Evolutionary conservation across 2,329 filamentous ascomycete species (phyloP), one percentile per base, ranked within the genome.

Genomic region (Berkeleyomyces basicola): DNA sequence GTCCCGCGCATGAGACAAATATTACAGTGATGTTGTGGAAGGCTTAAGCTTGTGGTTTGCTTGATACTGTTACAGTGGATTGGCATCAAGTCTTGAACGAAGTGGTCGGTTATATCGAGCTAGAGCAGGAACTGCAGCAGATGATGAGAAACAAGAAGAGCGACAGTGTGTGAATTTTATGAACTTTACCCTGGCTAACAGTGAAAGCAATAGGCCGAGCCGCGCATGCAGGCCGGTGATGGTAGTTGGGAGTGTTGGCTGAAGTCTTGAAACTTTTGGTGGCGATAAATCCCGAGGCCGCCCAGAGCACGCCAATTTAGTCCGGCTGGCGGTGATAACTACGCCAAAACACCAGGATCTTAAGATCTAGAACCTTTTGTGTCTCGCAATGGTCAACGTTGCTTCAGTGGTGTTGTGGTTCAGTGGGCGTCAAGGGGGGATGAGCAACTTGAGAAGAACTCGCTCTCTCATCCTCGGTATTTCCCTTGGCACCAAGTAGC

Each of bases 211-310:
- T 23, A 23, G 23, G 23, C 23, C 2, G 23, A 23, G 23, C 23
- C 36, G 33, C 37, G 14, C 37, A 31, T 55, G 33, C 36, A 55
- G 33, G 36, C 49, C 23, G 23, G 23, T 23, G 23, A 23, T 55
- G 14, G 49, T 55, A 7, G 49, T 14, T 55, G 49, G 31, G 6
- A 10, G 47, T 31, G 33, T 51, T 51, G 6, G n/a, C 47, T 51
- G 49, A 55, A 37, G 49, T 14, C 33, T 37, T 55, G 49, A 37
- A 37, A 55, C 49, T n/a, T 16, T 11, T 36, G 49, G 49, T 55
- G 49, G 49, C 49, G 49, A 55, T 55, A 55, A 55, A 55, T 55
- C 49, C 49, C 49, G 49, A 55, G 49, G 49, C 49, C 49, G 49
- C 49, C 49, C 49, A 55, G 10, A 14, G n/a, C 7, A 37, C 4